Base-by-base conservation (phyloP, 164 flowering plant genomes). In the Warburgia ugandensis region DNA sequence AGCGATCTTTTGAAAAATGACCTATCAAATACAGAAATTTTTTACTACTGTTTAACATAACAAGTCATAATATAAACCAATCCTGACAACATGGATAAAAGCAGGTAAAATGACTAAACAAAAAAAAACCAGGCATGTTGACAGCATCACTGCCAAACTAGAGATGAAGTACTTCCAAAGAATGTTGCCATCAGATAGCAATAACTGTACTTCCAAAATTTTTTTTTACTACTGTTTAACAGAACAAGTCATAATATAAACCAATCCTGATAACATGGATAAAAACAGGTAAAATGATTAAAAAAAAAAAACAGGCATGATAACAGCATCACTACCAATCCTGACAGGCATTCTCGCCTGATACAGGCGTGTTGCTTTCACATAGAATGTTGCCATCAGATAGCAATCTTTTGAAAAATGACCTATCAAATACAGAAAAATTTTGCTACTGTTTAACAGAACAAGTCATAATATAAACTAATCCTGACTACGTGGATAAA, bases 171-270 rank as follows among this genome's bases (percentile, higher is more conserved):
- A n/a, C n/a, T n/a, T n/a, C n/a, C n/a, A n/a, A n/a, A n/a, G n/a
- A n/a, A n/a, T 71, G 66, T 84, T 84, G 23, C 92, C 97, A 68
- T 82, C 99, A 28, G 97, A 92, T 27, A 88, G 54, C 10, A 97
- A 92, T 68, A 39, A 70, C 28, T 37, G 77, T 68, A 75, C 99
- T 88, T 52, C 64, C 2, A 10, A 37, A 14, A 4, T 3, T 7
- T 14, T 14, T 14, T 4, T 7, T 36, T 11, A 37, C n/a, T 3
- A 7, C 41, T 14, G 41, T 20, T 11, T 37, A 37, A 13, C 41
- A 16, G 4, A 7, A 12, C 17, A 13, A 3, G 41, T 4, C 14
- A 36, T 2, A 2, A 36, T 2, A 36, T 13, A 7, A 36, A 7
- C n/a, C n/a, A n/a, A n/a, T n/a, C n/a, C n/a, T n/a, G n/a, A n/a